Conservation (phyloP, 2,329 filamentous ascomycete genomes). For the Leptographium galeiforme region DNA sequence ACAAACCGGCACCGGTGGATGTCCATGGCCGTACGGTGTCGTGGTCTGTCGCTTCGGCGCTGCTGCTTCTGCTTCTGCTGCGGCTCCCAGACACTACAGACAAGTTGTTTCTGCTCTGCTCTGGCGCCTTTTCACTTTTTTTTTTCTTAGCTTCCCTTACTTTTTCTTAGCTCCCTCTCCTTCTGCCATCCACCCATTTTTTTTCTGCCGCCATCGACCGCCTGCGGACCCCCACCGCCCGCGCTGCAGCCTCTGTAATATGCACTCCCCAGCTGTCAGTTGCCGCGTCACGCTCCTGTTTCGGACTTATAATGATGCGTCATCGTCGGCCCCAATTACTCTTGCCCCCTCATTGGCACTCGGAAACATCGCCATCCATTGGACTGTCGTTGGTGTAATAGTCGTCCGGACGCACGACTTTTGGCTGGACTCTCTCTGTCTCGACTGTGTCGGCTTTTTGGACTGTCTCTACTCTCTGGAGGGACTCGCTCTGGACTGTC, state of each 20-base stretch:
- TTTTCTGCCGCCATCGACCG: background rate
- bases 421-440: no score
- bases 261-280: no score
- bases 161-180: background rate
- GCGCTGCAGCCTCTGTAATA: background rate
- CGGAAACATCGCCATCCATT: no score
- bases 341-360: no score
- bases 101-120: background rate
- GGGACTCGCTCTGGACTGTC: no score
- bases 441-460: no score
- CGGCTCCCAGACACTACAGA: background rate
- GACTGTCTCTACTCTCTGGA: no score
- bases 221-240: background rate
- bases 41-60: background rate
- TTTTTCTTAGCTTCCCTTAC: background rate
- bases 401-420: no score
- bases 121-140: background rate
- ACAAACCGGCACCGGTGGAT: conserved; percentile 96
- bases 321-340: no score
- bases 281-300: no score
- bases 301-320: no score
- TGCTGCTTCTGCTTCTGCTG: background rate
- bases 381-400: no score
- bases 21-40: conserved; percentile 49
- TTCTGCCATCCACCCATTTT: background rate